A percentile compares a stretch with the other conserved stretches of the same genome.
These are phyloP conservation scores for Dactylellina leptospora DNA, from an alignment of 2,329 filamentous ascomycete genomes.

Conservation along the genomic window DNA sequence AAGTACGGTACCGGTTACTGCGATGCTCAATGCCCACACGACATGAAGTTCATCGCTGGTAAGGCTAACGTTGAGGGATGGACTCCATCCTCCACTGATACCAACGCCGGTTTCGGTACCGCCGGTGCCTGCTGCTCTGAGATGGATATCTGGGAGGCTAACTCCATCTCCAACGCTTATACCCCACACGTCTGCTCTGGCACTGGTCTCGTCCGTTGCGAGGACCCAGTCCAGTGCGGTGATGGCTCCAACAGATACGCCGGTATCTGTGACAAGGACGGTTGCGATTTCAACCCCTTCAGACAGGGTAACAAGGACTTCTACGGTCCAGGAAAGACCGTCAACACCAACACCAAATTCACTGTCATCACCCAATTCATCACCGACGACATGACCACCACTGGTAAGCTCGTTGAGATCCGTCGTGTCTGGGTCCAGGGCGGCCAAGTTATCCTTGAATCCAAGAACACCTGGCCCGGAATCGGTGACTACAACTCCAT, in stretches of 20 bases:
- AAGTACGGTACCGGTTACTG: slow-evolving; percentile 72
- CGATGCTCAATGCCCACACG: slow-evolving; percentile 68
- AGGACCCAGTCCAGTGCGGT: slow-evolving; percentile 64
- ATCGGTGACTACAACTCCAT: slow-evolving; percentile 66
- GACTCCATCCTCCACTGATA: slow-evolving; percentile 65
- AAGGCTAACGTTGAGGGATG: slow-evolving; percentile 68
- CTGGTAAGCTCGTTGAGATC: slow-evolving; percentile 69
- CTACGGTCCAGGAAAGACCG: slow-evolving; percentile 69
- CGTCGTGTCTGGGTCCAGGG: slow-evolving; percentile 73
- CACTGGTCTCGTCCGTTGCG: slow-evolving; percentile 65
- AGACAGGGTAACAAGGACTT: slow-evolving; percentile 72
- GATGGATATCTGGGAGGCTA: slow-evolving; percentile 77
- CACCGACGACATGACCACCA: slow-evolving; percentile 64
- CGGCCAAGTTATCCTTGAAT: slow-evolving; percentile 69
- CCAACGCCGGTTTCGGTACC: slow-evolving; percentile 66
- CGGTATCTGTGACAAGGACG: slow-evolving; percentile 73
- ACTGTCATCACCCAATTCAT: slow-evolving; percentile 76
- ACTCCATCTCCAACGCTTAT: slow-evolving; percentile 70
- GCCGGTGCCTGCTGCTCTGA: slow-evolving; percentile 73
- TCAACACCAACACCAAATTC: slow-evolving; percentile 70
- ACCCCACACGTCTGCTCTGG: slow-evolving; percentile 72
- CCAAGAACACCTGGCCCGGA: slow-evolving; percentile 62
- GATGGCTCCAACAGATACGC: slow-evolving; percentile 68
- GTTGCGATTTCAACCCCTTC: slow-evolving; percentile 76
- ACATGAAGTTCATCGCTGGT: slow-evolving; percentile 67